Conservation (phyloP, 176 grass and related monocot species). For the Bonia amplexicaulis region DNA sequence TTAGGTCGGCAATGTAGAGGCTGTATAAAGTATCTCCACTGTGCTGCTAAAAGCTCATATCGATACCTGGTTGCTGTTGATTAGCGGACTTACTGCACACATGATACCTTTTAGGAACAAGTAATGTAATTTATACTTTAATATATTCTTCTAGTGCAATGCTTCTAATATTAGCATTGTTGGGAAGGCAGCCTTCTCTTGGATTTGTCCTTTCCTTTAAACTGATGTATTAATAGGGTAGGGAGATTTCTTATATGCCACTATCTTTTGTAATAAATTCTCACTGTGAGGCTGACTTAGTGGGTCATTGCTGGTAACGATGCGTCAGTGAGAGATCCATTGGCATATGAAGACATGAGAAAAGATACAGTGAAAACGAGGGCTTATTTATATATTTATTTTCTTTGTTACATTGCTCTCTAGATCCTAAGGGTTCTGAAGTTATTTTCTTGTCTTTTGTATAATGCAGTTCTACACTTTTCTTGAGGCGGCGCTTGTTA, state of each 20-base stretch:
- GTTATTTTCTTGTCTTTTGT: slow-evolving; percentile 12
- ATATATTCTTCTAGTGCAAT: neutral
- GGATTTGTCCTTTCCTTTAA: too few relatives aligned
- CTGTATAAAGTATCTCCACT: neutral
- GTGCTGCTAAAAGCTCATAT: neutral
- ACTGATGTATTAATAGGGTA: too few relatives aligned
- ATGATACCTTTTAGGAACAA: neutral
- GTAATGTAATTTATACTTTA: neutral
- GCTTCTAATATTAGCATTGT: neutral
- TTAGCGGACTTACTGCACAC: neutral
- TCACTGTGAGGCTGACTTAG: neutral
- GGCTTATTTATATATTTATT: neutral
- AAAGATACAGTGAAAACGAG: neutral
- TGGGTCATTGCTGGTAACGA: neutral
- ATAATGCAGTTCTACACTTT: slow-evolving; percentile 65
- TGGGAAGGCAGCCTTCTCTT: too few relatives aligned
- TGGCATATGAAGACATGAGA: neutral
- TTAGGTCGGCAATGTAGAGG: too few relatives aligned
- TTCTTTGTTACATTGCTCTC: neutral
- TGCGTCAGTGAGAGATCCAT: neutral
- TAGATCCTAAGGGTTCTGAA: neutral
- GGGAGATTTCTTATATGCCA: neutral
- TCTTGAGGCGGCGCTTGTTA: slow-evolving; percentile 70
- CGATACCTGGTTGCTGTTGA: neutral
- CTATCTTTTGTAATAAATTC: neutral